Evolutionary conservation across 352 stramenopile genomes (phyloP).

Genomic region (Pythium coloratum): DNA sequence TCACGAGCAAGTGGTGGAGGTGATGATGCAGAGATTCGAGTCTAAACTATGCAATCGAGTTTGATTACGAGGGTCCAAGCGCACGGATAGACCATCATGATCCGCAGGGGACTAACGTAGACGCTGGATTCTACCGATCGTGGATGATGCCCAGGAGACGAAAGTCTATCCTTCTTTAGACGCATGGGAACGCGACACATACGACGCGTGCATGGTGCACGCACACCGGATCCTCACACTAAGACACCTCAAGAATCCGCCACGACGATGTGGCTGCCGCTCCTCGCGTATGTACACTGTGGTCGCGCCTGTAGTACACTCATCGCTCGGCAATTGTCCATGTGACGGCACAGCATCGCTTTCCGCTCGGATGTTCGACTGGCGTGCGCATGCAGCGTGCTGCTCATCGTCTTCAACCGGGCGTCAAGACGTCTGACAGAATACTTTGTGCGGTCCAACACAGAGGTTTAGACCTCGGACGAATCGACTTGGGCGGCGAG

Average conservation of each 20-base stretch:
- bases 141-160: background rate
- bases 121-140: background rate
- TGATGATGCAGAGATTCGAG: background rate
- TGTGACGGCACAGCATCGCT: background rate
- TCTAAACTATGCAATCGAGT: constrained; percentile 1
- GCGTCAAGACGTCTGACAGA: constrained; percentile 1
- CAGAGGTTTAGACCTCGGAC: background rate
- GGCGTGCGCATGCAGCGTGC: background rate
- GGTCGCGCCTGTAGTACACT: background rate
- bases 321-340: background rate
- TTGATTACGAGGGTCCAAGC: too few relatives aligned
- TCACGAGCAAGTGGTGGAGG: constrained; percentile 28
- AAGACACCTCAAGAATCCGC: background rate
- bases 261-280: background rate
- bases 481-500: background rate
- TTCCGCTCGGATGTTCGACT: constrained; percentile 3
- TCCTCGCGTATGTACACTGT: background rate
- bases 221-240: too few relatives aligned
- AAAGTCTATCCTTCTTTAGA: background rate
- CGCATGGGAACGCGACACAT: too few relatives aligned
- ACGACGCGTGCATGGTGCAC: too few relatives aligned
- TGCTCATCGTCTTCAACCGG: background rate
- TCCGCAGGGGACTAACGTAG: background rate
- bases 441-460: background rate
- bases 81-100: background rate